Evolutionary conservation across 106 monocot species (phyloP).

Genomic region (Amphibolis antarctica): DNA sequence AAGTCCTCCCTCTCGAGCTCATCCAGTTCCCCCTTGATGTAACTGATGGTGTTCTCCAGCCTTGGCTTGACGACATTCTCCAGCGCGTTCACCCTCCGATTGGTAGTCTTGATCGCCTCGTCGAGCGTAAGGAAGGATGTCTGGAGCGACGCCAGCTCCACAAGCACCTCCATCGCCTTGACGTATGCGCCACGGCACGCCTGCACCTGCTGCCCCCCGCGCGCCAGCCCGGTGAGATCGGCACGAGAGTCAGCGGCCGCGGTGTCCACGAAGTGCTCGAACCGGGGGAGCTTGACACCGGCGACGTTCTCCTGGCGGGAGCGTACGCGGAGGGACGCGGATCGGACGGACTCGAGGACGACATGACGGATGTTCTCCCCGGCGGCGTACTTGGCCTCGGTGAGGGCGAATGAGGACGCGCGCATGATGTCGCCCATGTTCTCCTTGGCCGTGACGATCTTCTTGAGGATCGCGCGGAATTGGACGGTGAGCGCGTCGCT

Average conservation of each 20-base stretch:
- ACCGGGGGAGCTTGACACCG: constrained; percentile 77
- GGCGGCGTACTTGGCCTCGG: constrained; percentile 89
- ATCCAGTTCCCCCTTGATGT: constrained; percentile 89
- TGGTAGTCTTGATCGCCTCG: constrained; percentile 96
- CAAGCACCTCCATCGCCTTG: constrained; percentile 82
- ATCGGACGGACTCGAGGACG: constrained; percentile 54
- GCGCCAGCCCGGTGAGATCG: constrained; percentile 75
- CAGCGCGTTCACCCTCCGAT: constrained; percentile 84
- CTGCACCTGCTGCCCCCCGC: constrained; percentile 79
- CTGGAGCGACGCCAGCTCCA: constrained; percentile 89
- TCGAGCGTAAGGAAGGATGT: constrained; percentile 93
- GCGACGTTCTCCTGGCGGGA: constrained; percentile 86
- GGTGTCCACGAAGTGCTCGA: constrained; percentile 65
- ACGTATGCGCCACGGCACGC: constrained; percentile 74
- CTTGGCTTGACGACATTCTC: constrained; percentile 96
- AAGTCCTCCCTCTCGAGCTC: constrained; percentile 96
- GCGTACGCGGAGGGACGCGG: constrained; percentile 66
- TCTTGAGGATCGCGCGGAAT: constrained; percentile 80
- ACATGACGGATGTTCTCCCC: constrained; percentile 68
- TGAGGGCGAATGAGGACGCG: constrained; percentile 76
- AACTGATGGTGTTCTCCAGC: constrained; percentile 84
- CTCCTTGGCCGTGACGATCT: constrained; percentile 80
- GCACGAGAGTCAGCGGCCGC: constrained; percentile 21
- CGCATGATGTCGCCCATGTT: constrained; percentile 95
- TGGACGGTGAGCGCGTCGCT: constrained; percentile 86